A percentile compares a stretch with the other conserved stretches of the same genome.
phyloP scores from a whole-genome alignment of 257 asterid species.

The Anisodus tanguticus region DNA sequence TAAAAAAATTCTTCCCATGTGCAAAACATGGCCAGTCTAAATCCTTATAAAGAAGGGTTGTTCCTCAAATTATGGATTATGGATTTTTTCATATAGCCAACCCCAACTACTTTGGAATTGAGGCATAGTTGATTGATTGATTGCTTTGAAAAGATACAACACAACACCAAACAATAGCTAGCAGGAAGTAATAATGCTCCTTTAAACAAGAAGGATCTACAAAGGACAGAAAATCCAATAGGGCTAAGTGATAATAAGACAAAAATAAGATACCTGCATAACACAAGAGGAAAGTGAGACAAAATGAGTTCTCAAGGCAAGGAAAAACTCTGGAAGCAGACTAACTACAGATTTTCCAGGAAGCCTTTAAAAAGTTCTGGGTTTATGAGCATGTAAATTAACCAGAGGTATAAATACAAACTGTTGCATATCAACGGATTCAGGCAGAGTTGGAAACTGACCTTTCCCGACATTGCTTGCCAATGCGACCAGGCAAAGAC shows the following conservation, averaged over 20 bases:
- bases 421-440: neutral
- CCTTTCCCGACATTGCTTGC: slow-evolving; percentile 96
- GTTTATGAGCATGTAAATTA: neutral
- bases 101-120: neutral
- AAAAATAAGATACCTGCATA: neutral
- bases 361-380: neutral
- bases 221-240: neutral
- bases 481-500: slow-evolving; percentile 77
- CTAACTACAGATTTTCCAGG: neutral
- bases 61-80: neutral
- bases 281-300: neutral
- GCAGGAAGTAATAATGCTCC: neutral
- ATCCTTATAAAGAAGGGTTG: neutral
- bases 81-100: slow-evolving; percentile 2
- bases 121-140: slow-evolving; percentile 12
- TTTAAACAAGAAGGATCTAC: neutral
- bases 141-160: neutral
- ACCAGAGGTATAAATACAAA: neutral
- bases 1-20: neutral
- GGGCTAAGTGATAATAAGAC: neutral
- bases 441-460: slow-evolving; percentile 35
- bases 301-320: neutral
- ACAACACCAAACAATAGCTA: slow-evolving; percentile 3
- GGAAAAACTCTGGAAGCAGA: neutral
- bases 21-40: neutral